Conservation (phyloP, 2,329 filamentous ascomycete species). For the Aspergillus amoenus region DNA sequence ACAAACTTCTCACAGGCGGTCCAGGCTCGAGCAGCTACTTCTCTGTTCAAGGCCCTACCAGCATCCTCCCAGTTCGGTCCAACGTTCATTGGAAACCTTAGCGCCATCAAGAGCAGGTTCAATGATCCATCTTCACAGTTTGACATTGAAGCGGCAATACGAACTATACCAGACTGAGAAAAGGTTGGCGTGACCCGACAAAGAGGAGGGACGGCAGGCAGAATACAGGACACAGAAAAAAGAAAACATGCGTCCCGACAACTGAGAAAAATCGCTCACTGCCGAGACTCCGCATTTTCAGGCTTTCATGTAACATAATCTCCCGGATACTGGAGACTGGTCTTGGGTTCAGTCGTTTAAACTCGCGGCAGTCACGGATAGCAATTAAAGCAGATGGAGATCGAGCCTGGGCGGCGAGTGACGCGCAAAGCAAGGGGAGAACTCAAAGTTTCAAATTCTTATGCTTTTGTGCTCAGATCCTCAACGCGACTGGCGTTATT, state of each 20-base stretch:
- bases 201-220: background rate
- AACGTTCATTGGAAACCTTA: background rate
- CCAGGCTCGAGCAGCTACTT: too few species aligned
- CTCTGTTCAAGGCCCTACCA: too few species aligned
- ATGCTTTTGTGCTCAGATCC: too few species aligned
- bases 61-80: background rate
- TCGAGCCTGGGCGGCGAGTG: background rate
- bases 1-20: too few species aligned
- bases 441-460: too few species aligned
- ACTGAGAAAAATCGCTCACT: background rate
- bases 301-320: background rate
- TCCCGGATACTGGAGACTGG: too few species aligned
- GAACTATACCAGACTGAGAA: background rate
- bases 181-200: background rate
- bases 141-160: background rate
- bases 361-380: slow-evolving; percentile 4
- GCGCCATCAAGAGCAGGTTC: background rate
- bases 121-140: background rate
- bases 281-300: background rate
- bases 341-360: background rate
- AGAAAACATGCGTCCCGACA: background rate
- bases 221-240: background rate
- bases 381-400: background rate
- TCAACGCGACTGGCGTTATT: background rate
- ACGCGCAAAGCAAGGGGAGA: too few species aligned